A percentile compares a stretch with the other conserved stretches of the same genome.
phyloP scores from a whole-genome alignment of 2,329 filamentous ascomycete species.

The Colletotrichum sp. region DNA sequence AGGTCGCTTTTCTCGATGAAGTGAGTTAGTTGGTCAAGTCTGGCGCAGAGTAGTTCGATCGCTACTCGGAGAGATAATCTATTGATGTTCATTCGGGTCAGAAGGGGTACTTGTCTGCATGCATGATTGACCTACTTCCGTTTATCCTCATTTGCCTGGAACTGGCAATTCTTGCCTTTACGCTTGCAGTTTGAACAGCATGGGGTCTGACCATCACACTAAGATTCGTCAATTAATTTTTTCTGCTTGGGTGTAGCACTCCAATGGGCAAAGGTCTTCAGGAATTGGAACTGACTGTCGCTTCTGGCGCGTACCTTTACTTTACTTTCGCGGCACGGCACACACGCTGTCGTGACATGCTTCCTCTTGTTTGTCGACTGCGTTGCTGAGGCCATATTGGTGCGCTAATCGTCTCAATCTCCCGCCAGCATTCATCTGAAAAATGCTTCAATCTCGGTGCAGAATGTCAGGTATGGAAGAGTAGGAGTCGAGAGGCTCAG shows the following conservation, averaged over 20 bases:
- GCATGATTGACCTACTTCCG: not conserved
- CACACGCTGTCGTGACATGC: constrained; percentile 47
- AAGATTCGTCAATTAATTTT: not conserved
- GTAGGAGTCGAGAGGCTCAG: not conserved
- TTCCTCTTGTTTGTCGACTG: constrained; percentile 27
- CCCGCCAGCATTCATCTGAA: not conserved
- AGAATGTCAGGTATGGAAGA: not conserved
- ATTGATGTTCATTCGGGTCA: not conserved
- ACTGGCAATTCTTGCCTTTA: not conserved
- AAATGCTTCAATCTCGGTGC: not conserved
- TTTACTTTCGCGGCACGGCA: constrained; percentile 49
- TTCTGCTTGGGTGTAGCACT: not conserved
- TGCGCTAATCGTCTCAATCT: not conserved
- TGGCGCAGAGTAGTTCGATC: not conserved
- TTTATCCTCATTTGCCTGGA: not conserved
- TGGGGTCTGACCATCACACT: not conserved
- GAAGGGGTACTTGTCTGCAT: not conserved
- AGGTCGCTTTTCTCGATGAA: constrained; percentile 44
- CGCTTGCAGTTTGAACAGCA: not conserved
- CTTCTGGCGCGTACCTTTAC: constrained; percentile 36
- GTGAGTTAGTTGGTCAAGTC: constrained; percentile 27
- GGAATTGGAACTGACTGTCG: not conserved
- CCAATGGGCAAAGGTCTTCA: not conserved
- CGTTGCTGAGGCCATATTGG: not conserved
- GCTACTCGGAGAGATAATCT: not conserved